Evolutionary conservation across 2,329 filamentous ascomycete species (phyloP), one percentile per base, ranked within the genome.

Genomic region (Diplocarpon mali): DNA sequence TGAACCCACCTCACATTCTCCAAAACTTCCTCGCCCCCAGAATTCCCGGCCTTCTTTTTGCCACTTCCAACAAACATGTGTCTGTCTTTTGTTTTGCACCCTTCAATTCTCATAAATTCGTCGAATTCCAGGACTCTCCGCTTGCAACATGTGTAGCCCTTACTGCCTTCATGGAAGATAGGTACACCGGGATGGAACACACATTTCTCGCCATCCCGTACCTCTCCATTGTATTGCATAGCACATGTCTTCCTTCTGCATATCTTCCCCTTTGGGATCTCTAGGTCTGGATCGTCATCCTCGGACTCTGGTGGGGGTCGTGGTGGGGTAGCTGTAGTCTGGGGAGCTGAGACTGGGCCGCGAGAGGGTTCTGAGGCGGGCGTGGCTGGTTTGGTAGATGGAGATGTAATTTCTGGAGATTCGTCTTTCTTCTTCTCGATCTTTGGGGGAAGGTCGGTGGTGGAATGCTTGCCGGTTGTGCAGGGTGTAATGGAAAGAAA

Each of bases 81-180:
- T 48, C 75, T 72, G 35, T 72, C 69, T 66, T 89, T 92, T 35
- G 83, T 88, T 63, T 79, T 80, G 67, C 92, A 98, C 1, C 92
- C 92, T 57, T 85, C 80, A 48, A 98, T 90, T 66, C 85, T 92
- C 80, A 98, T 80, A 67, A 98, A 98, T 65, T 96, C 83, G 63
- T 98, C 89, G 65, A 98, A 98, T 62, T 98, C 92, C 47, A 98
- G 69, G 46, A 98, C 92, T 31, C 88, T 76, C 57, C 87, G 74
- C 75, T 96, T 96, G 69, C 92, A 98, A 71, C 92, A 98, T 48
- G 80, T 88, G 73, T 92, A 98, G 1, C 92, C 92, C 70, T 98
- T 98, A 68, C 86, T 94, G 30, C 92, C 92, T 69, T 98, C 92
- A 64, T 98, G 92, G 68, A 98, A 98, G 54, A 98, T 82, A 17